phyloP scores from a whole-genome alignment of 2,329 filamentous ascomycete genomes.

The Aspergillus cejpii region DNA sequence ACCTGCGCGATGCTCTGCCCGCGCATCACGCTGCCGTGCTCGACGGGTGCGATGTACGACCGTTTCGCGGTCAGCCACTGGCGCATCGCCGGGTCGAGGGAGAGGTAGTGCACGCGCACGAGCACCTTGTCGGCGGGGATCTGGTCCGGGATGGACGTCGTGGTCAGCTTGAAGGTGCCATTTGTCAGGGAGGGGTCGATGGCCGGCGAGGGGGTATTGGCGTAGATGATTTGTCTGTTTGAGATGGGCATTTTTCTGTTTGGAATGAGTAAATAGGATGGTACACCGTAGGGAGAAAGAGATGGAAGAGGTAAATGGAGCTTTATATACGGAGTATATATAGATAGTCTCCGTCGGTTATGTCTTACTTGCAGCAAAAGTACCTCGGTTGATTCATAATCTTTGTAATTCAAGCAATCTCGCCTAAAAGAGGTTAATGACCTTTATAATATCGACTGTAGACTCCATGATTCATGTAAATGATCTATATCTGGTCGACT shows the following conservation, averaged over 20 bases:
- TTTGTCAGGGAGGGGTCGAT: slow-evolving; percentile 32
- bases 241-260: slow-evolving; percentile 18
- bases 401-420: too few relatives aligned
- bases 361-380: not conserved
- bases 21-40: slow-evolving; percentile 63
- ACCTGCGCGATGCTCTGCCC: slow-evolving; percentile 56
- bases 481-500: too few relatives aligned
- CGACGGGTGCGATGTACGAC: slow-evolving; percentile 62
- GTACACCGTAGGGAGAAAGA: slow-evolving; percentile 1
- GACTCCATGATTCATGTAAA: too few relatives aligned
- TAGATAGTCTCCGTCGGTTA: slow-evolving; percentile 9
- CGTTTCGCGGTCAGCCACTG: slow-evolving; percentile 57
- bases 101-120: slow-evolving; percentile 55
- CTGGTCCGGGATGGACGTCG: slow-evolving; percentile 22
- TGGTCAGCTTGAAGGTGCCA: slow-evolving; percentile 33
- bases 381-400: not conserved
- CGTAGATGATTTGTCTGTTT: slow-evolving; percentile 35
- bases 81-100: slow-evolving; percentile 69
- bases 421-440: too few relatives aligned
- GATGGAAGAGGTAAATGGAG: slow-evolving; percentile 1
- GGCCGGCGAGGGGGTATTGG: slow-evolving; percentile 28
- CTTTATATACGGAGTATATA: slow-evolving; percentile 1
- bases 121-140: slow-evolving; percentile 53
- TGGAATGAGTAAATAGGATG: not conserved
- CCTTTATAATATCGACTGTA: too few relatives aligned